Evolutionary conservation across 306 rosid genomes (phyloP), one percentile per base, ranked within the genome.

Genomic region (Cyamopsis tetragonoloba): DNA sequence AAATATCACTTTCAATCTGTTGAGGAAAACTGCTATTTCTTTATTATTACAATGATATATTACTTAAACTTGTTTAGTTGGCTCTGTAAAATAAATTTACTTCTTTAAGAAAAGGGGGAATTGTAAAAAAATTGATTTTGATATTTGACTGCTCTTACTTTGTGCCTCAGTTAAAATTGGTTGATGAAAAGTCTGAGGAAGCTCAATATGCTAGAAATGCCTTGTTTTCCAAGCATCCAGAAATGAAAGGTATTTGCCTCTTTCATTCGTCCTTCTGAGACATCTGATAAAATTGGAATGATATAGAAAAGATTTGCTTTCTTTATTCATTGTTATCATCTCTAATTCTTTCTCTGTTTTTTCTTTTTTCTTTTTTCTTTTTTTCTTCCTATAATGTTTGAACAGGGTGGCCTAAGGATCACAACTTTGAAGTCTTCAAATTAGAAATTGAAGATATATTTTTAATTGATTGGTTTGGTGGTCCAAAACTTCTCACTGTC

Each of bases 171-270:
- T 77, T 93, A 70, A 89, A 79, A 80, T 13, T 81, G 61, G 80
- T 90, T 39, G 85, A 84, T 60, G 65, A 42, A 46, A 76, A 77
- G 22, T 72, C 96, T 11, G 62, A 78, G 62, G 96, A 88, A 80
- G 79, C 44, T 1, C 73, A 83, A 53, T 80, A 76, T 79, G 96
- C 95, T 34, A 81, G 61, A 81, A 84, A 23, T 63, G 88, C 96
- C 42, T 82, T 93, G 90, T 88, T 93, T 84, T 64, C 96, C 38
- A 93, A 89, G 85, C 98, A 93, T 81, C 35, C 80, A 11, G 98
- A 93, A 88, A 93, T 93, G 98, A 77, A 73, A 39, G 83, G 98
- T 88, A 74, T 77, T 38, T 75, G 7, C 18, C n/a, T 3, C 67
- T 49, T 63, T 20, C 43, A 6, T 76, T 43, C 19, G n/a, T n/a